Conservation (phyloP, 2,329 filamentous ascomycete genomes). For the Xylariales sp. region DNA sequence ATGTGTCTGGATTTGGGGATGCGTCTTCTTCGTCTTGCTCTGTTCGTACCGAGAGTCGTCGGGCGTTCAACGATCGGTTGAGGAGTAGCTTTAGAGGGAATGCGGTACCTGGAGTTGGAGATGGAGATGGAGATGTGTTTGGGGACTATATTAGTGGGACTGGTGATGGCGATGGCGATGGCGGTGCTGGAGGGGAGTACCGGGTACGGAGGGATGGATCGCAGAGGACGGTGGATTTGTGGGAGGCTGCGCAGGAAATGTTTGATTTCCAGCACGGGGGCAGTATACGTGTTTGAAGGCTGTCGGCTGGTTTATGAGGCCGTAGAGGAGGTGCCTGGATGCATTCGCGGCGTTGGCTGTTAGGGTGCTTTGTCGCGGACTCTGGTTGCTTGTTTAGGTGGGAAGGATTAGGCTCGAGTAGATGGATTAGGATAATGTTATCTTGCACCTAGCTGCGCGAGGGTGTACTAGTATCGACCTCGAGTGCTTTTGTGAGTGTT, state of each 20-base stretch:
- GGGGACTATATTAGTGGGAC: background rate
- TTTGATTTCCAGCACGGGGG: slow-evolving; percentile 6
- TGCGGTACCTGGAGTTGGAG: background rate
- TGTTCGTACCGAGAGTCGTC: slow-evolving; percentile 33
- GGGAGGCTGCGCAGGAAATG: slow-evolving; percentile 13
- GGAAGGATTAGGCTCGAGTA: background rate
- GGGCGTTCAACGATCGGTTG: slow-evolving; percentile 32
- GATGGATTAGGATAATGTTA: slow-evolving; percentile 8
- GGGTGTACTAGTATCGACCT: background rate
- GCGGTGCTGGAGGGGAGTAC: background rate
- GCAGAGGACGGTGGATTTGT: slow-evolving; percentile 9
- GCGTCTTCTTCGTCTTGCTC: slow-evolving; percentile 27
- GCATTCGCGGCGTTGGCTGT: background rate
- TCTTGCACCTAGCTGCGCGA: background rate
- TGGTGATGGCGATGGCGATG: background rate
- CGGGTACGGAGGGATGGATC: background rate
- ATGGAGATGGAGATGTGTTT: slow-evolving; percentile 19
- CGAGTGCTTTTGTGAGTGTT: background rate
- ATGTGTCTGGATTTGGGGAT: background rate
- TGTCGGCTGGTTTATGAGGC: background rate
- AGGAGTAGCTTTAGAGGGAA: slow-evolving; percentile 26
- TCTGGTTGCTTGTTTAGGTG: background rate
- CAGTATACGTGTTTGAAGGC: background rate
- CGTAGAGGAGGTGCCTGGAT: background rate
- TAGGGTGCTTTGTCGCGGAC: slow-evolving; percentile 1